Evolutionary conservation across 1,284 basidiomycete species (phyloP).

Genomic region (Boletus hoseneyae): DNA sequence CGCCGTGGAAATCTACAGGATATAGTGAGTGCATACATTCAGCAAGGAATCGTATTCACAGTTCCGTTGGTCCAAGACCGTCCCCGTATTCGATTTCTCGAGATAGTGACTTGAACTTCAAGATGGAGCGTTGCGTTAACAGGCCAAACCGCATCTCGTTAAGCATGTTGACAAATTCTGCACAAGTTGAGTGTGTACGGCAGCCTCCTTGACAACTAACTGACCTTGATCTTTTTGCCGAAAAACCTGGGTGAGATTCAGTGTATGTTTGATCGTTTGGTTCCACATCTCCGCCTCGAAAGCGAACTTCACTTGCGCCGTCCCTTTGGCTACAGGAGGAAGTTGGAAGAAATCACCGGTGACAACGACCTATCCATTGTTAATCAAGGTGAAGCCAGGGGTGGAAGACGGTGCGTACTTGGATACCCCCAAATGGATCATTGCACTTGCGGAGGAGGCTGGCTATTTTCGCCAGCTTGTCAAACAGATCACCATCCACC

Average conservation of each 20-base stretch:
- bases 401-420: constrained; percentile 46
- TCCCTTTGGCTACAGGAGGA: constrained; percentile 73
- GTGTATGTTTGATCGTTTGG: constrained; percentile 50
- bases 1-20: constrained; percentile 73
- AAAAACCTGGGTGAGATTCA: constrained; percentile 65
- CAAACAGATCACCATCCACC: constrained; percentile 86
- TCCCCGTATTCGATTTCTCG: constrained; percentile 63
- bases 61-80: constrained; percentile 76
- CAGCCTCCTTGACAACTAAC: constrained; percentile 11
- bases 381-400: constrained; percentile 2
- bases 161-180: constrained; percentile 86
- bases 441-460: constrained; percentile 52
- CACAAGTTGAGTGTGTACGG: constrained; percentile 2
- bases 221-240: constrained; percentile 61
- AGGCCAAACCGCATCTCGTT: constrained; percentile 88
- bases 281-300: constrained; percentile 85
- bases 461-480: constrained; percentile 79
- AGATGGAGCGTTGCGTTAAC: constrained; percentile 55
- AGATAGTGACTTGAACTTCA: constrained; percentile 58
- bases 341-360: constrained; percentile 95
- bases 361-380: constrained; percentile 58
- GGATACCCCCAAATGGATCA: constrained; percentile 84
- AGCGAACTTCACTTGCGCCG: constrained; percentile 56
- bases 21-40: constrained; percentile 4
- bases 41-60: constrained; percentile 42